Evolutionary conservation across 129 eudicot genomes (phyloP).

Genomic region (Lactuca saligna): DNA sequence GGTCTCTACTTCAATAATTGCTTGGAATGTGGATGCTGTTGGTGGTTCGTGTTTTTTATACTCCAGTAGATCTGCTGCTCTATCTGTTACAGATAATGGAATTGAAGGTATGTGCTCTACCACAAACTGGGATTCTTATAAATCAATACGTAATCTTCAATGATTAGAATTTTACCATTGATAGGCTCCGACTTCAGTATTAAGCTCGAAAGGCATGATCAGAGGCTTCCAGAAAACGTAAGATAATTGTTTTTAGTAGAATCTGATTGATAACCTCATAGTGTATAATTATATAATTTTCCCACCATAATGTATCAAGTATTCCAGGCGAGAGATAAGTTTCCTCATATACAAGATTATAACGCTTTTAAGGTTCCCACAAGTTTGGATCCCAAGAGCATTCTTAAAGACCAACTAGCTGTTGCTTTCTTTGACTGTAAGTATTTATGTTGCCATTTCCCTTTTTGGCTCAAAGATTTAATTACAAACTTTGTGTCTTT

Average conservation of each 20-base stretch:
- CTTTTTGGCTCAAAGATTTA: not conserved
- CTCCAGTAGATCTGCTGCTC: slow-evolving; percentile 66
- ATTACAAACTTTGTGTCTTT: slow-evolving; percentile 6
- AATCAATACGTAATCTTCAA: slow-evolving; percentile 10
- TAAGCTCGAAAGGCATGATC: slow-evolving; percentile 48
- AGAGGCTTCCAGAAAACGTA: slow-evolving; percentile 65
- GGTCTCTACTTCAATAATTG: slow-evolving; percentile 70
- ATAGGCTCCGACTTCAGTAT: slow-evolving; percentile 64
- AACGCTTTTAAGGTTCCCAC: slow-evolving; percentile 55
- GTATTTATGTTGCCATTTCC: slow-evolving; percentile 8
- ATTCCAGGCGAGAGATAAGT: slow-evolving; percentile 67
- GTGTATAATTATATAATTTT: slow-evolving; percentile 4
- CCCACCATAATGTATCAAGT: slow-evolving; percentile 3
- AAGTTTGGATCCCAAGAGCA: slow-evolving; percentile 41
- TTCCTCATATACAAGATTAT: slow-evolving; percentile 80
- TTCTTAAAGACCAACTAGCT: slow-evolving; percentile 74
- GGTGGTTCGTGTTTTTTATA: slow-evolving; percentile 61
- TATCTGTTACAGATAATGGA: slow-evolving; percentile 46
- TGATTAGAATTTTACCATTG: slow-evolving; percentile 19
- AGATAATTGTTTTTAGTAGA: slow-evolving; percentile 7
- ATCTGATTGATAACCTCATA: not conserved
- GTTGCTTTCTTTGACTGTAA: slow-evolving; percentile 70
- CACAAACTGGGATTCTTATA: slow-evolving; percentile 9
- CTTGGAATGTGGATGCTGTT: slow-evolving; percentile 65
- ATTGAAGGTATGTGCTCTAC: slow-evolving; percentile 53